Percentiles rank a stretch among this genome's conserved stretches.
Evolutionary conservation across 192 early-diverging fungal species (phyloP).

Genomic region (Coemansia sp.): DNA sequence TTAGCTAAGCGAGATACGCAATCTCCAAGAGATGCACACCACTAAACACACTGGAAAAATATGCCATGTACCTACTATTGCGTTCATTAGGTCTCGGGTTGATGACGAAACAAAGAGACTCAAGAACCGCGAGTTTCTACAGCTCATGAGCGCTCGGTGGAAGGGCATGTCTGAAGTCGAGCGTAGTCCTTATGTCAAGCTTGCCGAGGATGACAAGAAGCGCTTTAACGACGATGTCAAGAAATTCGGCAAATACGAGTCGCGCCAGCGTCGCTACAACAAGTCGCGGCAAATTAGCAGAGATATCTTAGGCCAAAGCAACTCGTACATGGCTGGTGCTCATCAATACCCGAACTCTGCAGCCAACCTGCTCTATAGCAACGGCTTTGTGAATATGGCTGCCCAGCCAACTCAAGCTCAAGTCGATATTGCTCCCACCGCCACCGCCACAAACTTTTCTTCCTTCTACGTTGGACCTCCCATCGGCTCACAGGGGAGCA

Average conservation of each 20-base stretch:
- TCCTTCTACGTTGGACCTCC: slow-evolving; percentile 14
- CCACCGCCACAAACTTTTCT: not conserved
- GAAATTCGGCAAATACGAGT: slow-evolving; percentile 54
- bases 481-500: slow-evolving; percentile 3
- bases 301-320: not conserved
- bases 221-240: slow-evolving; percentile 52
- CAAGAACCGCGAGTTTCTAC: slow-evolving; percentile 58
- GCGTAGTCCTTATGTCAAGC: slow-evolving; percentile 40
- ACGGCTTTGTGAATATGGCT: not conserved
- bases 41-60: slow-evolving; percentile 1
- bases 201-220: slow-evolving; percentile 52
- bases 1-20: not conserved
- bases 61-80: not conserved
- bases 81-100: slow-evolving; percentile 32
- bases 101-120: slow-evolving; percentile 46
- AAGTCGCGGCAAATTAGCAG: slow-evolving; percentile 18
- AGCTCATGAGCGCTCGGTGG: slow-evolving; percentile 57
- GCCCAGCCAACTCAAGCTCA: not conserved
- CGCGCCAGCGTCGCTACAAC: slow-evolving; percentile 51
- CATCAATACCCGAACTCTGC: not conserved
- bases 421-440: not conserved
- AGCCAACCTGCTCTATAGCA: not conserved
- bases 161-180: slow-evolving; percentile 45
- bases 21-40: not conserved
- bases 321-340: not conserved